A percentile compares a stretch with the other conserved stretches of the same genome.
These are phyloP conservation scores for Fusarium sp. DNA, from an alignment of 2,329 filamentous ascomycete species.

Conservation along the genomic window DNA sequence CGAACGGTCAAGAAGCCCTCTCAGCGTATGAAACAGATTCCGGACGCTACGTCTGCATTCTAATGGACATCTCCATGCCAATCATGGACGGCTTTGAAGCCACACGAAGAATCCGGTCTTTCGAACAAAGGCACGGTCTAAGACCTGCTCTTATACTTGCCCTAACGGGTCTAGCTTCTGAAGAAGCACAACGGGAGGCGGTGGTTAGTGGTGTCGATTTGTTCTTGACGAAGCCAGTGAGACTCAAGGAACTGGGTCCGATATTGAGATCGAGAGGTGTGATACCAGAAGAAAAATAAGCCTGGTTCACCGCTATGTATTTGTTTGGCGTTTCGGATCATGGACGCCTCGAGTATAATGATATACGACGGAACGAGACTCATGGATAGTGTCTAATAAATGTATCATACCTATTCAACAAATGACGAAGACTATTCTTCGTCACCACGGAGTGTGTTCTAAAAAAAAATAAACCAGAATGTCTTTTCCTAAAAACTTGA, in stretches of 20 bases:
- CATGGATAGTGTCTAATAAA: neutral
- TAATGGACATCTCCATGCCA: conserved; percentile 69
- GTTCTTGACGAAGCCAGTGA: conserved; percentile 67
- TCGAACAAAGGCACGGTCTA: conserved; percentile 59
- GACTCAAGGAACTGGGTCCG: conserved; percentile 53
- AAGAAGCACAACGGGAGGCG: conserved; percentile 64
- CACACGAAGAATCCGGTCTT: conserved; percentile 61
- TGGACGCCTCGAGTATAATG: neutral
- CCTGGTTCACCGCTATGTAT: neutral
- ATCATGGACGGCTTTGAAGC: conserved; percentile 66
- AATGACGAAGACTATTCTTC: neutral
- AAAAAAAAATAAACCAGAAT: neutral
- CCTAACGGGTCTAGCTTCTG: conserved; percentile 64
- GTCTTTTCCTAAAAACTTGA: neutral
- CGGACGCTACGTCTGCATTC: conserved; percentile 45
- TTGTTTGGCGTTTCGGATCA: neutral
- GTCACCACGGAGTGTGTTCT: neutral
- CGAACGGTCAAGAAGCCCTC: conserved; percentile 52
- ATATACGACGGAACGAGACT: neutral
- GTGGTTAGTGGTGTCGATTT: conserved; percentile 65
- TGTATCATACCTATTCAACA: neutral
- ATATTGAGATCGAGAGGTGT: conserved; percentile 34
- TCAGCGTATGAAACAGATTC: conserved; percentile 44
- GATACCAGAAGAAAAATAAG: conserved; percentile 20
- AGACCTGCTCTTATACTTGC: conserved; percentile 62